Evolutionary conservation across 306 rosid genomes (phyloP), one percentile per base, ranked within the genome.

Genomic region (Lagenaria siceraria): DNA sequence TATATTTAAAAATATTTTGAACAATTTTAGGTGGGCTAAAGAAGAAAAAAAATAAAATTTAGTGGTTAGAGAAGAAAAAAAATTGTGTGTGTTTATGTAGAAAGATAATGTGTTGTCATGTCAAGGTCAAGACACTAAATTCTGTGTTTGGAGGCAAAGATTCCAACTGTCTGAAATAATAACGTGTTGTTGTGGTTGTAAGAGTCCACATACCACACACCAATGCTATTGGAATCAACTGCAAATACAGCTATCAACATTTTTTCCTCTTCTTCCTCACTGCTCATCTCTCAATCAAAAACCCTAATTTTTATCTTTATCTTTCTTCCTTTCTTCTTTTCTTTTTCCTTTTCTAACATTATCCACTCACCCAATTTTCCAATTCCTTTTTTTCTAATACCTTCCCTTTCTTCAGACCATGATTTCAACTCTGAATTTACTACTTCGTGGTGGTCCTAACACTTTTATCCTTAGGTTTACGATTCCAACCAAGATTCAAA

Each of bases 101-200:
- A 35, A 15, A 55, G 7, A 38, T 35, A 55, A 36, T 55, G 65
- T 55, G 78, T 52, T 31, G 78, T 74, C 62, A 52, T 35, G 63
- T 74, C 59, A 52, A 51, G 17, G 29, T 49, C 19, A 52, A 74
- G 43, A 74, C 42, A 55, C 59, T 35, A 58, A 46, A 56, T n/a
- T 76, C 24, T 46, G 15, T 46, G 42, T 71, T 71, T 56, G 79
- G 68, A 60, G 68, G 79, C 69, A 76, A 76, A 58, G 79, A 76
- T 76, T 76, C 79, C 79, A 76, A 76, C 69, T 76, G 70, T 76
- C 79, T 76, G 9, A 56, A 76, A 76, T 54, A 36, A 38, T 43
- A 49, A 54, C 61, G 27, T 49, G 77, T 74, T 74, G 77, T 29
- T 52, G 77, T n/a, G 61, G 61, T 52, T 27, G 77, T 49, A 60